phyloP scores from a whole-genome alignment of 129 eudicot species.

The Escallonia rubra region DNA sequence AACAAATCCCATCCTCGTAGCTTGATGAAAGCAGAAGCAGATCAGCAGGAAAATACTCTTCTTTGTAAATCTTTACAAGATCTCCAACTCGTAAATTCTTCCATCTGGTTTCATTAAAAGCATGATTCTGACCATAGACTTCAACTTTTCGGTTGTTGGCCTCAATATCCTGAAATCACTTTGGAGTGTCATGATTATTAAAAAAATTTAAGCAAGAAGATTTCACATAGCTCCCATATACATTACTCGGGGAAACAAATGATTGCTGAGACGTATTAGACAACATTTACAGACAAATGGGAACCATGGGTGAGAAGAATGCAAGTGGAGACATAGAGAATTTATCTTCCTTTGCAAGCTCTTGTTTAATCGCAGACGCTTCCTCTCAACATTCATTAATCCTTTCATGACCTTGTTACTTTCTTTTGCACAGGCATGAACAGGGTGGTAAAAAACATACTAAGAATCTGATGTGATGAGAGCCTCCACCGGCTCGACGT shows the following conservation, averaged over 20 bases:
- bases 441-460: no score
- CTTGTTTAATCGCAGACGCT: neutral
- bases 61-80: conserved; percentile 75
- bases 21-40: conserved; percentile 80
- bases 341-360: neutral
- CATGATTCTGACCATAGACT: conserved; percentile 58
- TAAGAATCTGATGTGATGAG: no score
- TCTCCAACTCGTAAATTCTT: conserved; percentile 73
- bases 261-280: neutral
- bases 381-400: no score
- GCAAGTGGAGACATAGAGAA: neutral
- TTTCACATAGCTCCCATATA: no score
- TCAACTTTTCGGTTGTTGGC: conserved; percentile 79
- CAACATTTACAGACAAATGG: neutral
- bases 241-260: neutral
- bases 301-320: neutral
- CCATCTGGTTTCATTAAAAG: conserved; percentile 63
- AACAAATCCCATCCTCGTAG: conserved; percentile 83
- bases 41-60: conserved; percentile 93
- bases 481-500: no score
- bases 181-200: neutral
- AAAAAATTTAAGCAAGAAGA: no score
- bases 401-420: no score
- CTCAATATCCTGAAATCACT: conserved; percentile 69
- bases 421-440: no score